These are phyloP conservation scores for Xerocomellus chrysenteron DNA, from an alignment of 768 basidiomycete genomes.

Conservation along the genomic window DNA sequence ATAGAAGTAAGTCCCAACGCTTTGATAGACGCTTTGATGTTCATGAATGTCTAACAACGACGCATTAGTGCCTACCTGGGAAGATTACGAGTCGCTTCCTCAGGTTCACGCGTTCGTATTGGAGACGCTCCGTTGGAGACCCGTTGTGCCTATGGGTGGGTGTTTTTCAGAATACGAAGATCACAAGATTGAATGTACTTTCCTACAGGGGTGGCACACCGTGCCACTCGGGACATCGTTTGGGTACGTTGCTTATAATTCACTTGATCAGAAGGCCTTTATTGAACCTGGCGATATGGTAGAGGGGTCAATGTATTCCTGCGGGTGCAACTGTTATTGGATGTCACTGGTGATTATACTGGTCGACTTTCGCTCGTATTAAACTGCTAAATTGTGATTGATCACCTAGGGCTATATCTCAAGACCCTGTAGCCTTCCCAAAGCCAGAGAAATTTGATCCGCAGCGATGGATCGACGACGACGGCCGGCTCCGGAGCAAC, in stretches of 20 bases:
- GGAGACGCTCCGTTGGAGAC: slow-evolving; percentile 39
- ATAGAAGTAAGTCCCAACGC: slow-evolving; percentile 13
- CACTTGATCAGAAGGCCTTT: slow-evolving; percentile 26
- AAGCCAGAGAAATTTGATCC: slow-evolving; percentile 51
- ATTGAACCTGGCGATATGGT: slow-evolving; percentile 23
- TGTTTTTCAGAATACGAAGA: not conserved
- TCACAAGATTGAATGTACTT: not conserved
- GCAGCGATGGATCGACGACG: slow-evolving; percentile 47
- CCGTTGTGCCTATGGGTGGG: slow-evolving; percentile 27
- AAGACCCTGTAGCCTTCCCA: slow-evolving; percentile 23
- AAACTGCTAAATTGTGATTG: not conserved
- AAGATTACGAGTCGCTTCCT: slow-evolving; percentile 32
- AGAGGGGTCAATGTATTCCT: slow-evolving; percentile 25
- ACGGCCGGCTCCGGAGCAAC: slow-evolving; percentile 44
- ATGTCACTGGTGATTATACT: slow-evolving; percentile 16
- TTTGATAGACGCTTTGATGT: no score
- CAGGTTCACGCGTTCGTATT: slow-evolving; percentile 36
- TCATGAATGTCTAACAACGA: not conserved
- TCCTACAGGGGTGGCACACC: slow-evolving; percentile 52
- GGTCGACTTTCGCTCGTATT: not conserved
- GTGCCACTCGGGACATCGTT: slow-evolving; percentile 58
- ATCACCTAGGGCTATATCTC: slow-evolving; percentile 20
- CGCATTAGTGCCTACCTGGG: slow-evolving; percentile 35
- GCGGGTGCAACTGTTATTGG: slow-evolving; percentile 22
- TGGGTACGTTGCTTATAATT: slow-evolving; percentile 40